Conservation (phyloP, 768 basidiomycete genomes). For the Collybia nuda region DNA sequence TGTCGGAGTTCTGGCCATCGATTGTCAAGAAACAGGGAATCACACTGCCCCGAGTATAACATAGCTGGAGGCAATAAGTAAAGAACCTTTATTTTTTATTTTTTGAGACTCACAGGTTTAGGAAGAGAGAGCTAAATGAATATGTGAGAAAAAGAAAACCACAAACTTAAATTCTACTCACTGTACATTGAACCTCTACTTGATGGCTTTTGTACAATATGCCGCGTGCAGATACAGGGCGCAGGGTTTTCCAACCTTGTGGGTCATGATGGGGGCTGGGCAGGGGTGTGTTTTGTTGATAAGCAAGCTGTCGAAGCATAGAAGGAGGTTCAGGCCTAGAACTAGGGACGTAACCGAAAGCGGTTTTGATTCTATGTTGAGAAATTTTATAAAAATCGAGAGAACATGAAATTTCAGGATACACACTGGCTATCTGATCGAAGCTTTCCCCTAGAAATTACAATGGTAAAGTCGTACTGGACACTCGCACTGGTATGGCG, state of each 20-base stretch:
- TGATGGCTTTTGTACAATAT: constrained; percentile 36
- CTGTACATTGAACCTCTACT: constrained; percentile 40
- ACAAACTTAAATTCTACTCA: constrained; percentile 21
- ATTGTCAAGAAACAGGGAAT: constrained; percentile 46
- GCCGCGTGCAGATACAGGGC: constrained; percentile 39
- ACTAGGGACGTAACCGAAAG: constrained; percentile 52
- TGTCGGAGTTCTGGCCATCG: constrained; percentile 34
- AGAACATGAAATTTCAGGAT: background rate
- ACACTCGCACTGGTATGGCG: constrained; percentile 47
- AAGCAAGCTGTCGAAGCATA: constrained; percentile 47
- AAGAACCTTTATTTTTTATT: background rate
- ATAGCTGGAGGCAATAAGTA: constrained; percentile 28
- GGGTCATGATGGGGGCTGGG: constrained; percentile 49
- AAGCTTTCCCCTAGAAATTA: constrained; percentile 46
- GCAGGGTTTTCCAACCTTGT: constrained; percentile 49
- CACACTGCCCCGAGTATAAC: constrained; percentile 49
- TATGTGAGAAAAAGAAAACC: background rate
- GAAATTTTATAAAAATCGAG: background rate
- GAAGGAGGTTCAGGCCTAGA: constrained; percentile 45
- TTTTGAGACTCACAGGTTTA: constrained; percentile 36
- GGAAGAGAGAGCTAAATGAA: constrained; percentile 39
- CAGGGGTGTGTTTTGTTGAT: constrained; percentile 41
- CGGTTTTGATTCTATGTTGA: constrained; percentile 43
- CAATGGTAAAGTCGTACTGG: constrained; percentile 49
- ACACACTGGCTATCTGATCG: constrained; percentile 47